Conservation (phyloP, 441 rosid genomes). For the Populus hybrid region DNA sequence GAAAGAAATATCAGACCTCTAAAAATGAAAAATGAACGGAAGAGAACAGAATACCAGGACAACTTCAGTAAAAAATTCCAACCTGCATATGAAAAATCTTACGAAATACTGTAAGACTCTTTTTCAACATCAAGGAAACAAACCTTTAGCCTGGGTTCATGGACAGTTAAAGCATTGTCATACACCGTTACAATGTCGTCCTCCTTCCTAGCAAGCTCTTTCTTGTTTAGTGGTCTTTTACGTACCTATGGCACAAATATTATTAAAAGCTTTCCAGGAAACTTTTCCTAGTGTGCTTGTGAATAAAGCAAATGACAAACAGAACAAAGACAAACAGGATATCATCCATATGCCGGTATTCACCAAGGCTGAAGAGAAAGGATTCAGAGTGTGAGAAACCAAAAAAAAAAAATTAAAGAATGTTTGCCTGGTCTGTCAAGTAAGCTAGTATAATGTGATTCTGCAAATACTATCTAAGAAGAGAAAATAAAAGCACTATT, state of each 20-base stretch:
- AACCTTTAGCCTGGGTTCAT: slow-evolving; percentile 97
- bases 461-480: not conserved
- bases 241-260: slow-evolving; percentile 57
- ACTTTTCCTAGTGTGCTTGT: not conserved
- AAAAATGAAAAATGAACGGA: slow-evolving; percentile 2
- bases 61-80: not conserved
- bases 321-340: not conserved
- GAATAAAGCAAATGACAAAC: not conserved
- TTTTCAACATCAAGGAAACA: slow-evolving; percentile 25
- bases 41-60: slow-evolving; percentile 3
- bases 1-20: slow-evolving; percentile 21
- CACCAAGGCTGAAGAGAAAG: not conserved
- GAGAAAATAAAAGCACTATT: not conserved
- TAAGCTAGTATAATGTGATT: not conserved
- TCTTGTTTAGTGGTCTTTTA: slow-evolving; percentile 94
- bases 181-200: slow-evolving; percentile 80
- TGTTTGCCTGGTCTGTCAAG: not conserved
- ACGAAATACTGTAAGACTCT: not conserved
- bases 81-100: not conserved
- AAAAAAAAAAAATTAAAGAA: not conserved
- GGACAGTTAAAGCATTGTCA: slow-evolving; percentile 76
- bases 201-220: slow-evolving; percentile 85
- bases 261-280: not conserved
- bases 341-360: not conserved
- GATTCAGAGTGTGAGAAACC: not conserved